Percentiles rank a stretch among this genome's conserved stretches.
Conservation (phyloP, 1,284 basidiomycete genomes). For the Cutaneotrichosporon sp. region DNA sequence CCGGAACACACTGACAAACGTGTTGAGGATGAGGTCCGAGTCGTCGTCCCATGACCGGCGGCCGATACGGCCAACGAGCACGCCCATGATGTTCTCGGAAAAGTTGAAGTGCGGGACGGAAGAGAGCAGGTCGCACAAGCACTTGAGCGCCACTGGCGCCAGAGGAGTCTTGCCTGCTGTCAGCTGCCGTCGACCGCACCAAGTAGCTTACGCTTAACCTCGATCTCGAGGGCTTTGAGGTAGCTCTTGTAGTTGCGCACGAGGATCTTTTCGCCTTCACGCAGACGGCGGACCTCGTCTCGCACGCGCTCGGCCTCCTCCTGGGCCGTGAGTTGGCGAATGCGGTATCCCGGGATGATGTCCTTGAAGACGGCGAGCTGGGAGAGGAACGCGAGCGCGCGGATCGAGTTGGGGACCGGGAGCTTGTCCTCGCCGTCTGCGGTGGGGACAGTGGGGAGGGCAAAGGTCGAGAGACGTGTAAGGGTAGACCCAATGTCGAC, state of each 20-base stretch:
- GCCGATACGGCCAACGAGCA: constrained; percentile 77
- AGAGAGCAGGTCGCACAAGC: constrained; percentile 77
- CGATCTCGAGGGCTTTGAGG: constrained; percentile 74
- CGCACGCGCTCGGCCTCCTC: constrained; percentile 92
- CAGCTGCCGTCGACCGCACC: constrained; percentile 15
- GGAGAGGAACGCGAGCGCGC: constrained; percentile 82
- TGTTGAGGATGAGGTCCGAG: constrained; percentile 73
- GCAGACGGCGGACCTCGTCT: constrained; percentile 80
- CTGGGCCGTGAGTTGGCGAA: constrained; percentile 79
- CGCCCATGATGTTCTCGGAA: constrained; percentile 83
- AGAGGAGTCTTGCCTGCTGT: constrained; percentile 65
- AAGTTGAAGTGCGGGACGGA: constrained; percentile 97
- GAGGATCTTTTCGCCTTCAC: constrained; percentile 97
- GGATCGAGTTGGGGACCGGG: constrained; percentile 71
- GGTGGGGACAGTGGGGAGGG: constrained; percentile 63
- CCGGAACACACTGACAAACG: constrained; percentile 74
- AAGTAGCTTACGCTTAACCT: constrained; percentile 75
- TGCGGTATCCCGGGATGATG: constrained; percentile 77
- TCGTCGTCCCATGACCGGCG: constrained; percentile 81
- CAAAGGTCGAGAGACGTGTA: constrained; percentile 78
- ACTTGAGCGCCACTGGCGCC: constrained; percentile 66
- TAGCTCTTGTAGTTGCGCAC: constrained; percentile 84
- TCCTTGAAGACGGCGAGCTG: constrained; percentile 94
- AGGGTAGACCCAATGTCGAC: constrained; percentile 63
- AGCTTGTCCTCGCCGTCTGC: constrained; percentile 51